Evolutionary conservation across 2,329 filamentous ascomycete species (phyloP).

Genomic region (Ascocoryne sarcoides): DNA sequence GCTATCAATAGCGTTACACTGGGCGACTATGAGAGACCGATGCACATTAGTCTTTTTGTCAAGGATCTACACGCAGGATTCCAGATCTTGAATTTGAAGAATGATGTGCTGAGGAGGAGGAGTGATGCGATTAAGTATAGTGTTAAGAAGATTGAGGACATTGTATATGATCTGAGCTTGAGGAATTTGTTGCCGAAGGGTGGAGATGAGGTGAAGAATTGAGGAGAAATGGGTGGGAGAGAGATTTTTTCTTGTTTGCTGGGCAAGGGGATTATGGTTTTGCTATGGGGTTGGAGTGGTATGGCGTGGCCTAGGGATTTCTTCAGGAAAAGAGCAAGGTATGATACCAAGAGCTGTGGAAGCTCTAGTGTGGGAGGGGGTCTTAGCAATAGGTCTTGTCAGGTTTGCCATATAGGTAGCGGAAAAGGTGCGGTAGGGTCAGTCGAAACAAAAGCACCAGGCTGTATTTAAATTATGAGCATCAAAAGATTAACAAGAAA

Average conservation of each 20-base stretch:
- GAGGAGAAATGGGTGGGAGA: background rate
- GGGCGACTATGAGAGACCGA: conserved; percentile 75
- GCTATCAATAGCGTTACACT: conserved; percentile 92
- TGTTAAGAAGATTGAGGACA: conserved; percentile 96
- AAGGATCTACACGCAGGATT: conserved; percentile 95
- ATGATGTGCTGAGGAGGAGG: conserved; percentile 78
- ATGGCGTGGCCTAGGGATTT: background rate
- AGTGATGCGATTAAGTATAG: conserved; percentile 94
- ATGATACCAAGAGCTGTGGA: too few relatives aligned
- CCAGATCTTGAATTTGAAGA: conserved; percentile 95
- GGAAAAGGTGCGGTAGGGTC: too few relatives aligned
- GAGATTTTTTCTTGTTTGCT: too few relatives aligned
- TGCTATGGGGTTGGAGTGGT: background rate
- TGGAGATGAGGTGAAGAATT: background rate
- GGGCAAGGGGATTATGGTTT: too few relatives aligned
- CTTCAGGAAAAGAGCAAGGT: too few relatives aligned
- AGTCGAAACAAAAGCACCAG: too few relatives aligned
- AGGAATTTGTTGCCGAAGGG: conserved; percentile 61
- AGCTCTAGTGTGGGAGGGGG: too few relatives aligned
- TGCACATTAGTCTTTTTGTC: conserved; percentile 84
- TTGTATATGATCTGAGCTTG: conserved; percentile 90
- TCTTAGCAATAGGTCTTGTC: too few relatives aligned
- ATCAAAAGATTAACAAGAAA: too few relatives aligned
- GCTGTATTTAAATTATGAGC: too few relatives aligned
- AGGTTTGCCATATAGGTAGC: too few relatives aligned